Evolutionary conservation across 2,329 filamentous ascomycete species (phyloP).

Genomic region (Neofusicoccum parvum): DNA sequence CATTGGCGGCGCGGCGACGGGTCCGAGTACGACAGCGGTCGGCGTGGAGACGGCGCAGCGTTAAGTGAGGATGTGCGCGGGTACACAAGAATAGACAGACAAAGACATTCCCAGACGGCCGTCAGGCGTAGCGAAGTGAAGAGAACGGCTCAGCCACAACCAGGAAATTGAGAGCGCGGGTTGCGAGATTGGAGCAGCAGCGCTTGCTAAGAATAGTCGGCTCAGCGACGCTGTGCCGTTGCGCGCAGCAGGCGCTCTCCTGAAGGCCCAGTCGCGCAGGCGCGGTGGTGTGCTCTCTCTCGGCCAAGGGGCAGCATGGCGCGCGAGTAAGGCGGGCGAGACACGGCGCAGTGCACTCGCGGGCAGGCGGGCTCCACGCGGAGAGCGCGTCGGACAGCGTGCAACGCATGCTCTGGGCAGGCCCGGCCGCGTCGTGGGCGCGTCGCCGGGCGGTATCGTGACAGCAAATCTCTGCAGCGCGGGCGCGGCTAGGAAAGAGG

Average conservation of each 20-base stretch:
- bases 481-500: slow-evolving; percentile 12
- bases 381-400: background rate
- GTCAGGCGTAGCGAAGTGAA: slow-evolving; percentile 13
- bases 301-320: slow-evolving; percentile 4
- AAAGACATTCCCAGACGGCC: slow-evolving; percentile 3
- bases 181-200: slow-evolving; percentile 10
- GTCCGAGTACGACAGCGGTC: background rate
- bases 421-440: background rate
- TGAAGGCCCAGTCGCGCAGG: background rate
- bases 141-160: background rate
- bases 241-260: background rate
- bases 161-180: background rate
- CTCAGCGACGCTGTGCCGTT: background rate
- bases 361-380: background rate
- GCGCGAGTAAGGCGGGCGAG: background rate
- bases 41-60: background rate
- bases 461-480: slow-evolving; percentile 17
- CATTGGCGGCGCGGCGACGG: background rate
- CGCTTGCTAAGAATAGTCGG: slow-evolving; percentile 5
- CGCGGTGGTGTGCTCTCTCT: slow-evolving; percentile 13
- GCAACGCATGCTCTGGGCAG: background rate
- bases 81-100: background rate
- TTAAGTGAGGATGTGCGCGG: slow-evolving; percentile 14
- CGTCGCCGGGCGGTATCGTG: background rate
- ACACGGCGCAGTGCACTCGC: background rate